Base-by-base conservation (phyloP, 2,329 filamentous ascomycete genomes). In the Zalaria obscura region DNA sequence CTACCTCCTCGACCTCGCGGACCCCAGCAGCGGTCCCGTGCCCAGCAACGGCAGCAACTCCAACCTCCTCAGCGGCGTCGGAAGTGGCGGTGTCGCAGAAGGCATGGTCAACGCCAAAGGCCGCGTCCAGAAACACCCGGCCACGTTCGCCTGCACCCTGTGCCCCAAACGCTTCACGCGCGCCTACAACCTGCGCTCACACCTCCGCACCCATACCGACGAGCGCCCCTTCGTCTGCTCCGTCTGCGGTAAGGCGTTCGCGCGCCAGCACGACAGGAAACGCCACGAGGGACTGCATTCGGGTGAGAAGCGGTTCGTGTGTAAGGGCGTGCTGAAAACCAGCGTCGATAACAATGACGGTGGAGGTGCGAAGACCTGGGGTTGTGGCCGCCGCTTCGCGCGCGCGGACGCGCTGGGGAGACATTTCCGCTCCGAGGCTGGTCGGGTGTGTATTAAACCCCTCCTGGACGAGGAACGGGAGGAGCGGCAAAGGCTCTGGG, bases 301-400 rank as follows among this genome's bases (percentile, higher is more conserved):
- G 0, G 91, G 91, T 35, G 91, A 98, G 66, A 98, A 96, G 75
- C 96, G 94, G 57, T 98, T 96, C 58, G 84, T 96, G 5, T 98
- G 91, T 64, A 87, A 86, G 51, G 91, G 91, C 40, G 83, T 88
- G 44, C 76, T 98, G 39, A 88, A 89, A 50, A 77, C 77, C 2
- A 79, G 80, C 37, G 80, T 80, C 4, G 77, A 83, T 49, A 18
- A 18, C 18, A 18, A 18, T 18, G 18, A 18, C 18, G 18, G 18
- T 18, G 18, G 18, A 18, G 18, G 18, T 18, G 18, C 18, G 18
- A 18, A 18, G 18, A 18, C 18, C 2, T 98, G 91, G 91, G 91
- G 91, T 18, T 98, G 91, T 52, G 86, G 86, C 3, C 76, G 91
- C 46, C 76, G 88, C 6, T 98, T 98, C 60, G 91, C 91, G 10